Evolutionary conservation across 2,329 filamentous ascomycete species (phyloP), one percentile per base, ranked within the genome.

Genomic region (Plenodomus lindquistii): DNA sequence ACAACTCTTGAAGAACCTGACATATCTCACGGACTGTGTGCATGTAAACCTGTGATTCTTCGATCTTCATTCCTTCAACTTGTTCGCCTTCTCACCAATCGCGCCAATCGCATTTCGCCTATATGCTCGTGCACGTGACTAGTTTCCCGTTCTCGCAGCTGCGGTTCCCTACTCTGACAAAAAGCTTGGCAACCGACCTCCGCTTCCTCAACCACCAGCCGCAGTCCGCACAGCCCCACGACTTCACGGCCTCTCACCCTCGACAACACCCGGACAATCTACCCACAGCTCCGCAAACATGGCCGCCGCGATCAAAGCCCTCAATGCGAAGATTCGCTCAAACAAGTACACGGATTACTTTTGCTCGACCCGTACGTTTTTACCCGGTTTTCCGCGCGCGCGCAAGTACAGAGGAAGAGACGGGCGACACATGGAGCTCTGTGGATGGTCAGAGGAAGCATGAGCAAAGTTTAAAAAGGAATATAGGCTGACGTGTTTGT

Each of bases 291-390:
- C 45, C 40, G 45, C 50, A 59, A 61, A 53, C 39, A 83, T 83
- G 76, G 77, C 77, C 52, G 78, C 78, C 60, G 77, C 77, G 63
- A 73, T 80, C 66, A 79, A 79, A 73, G 78, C 77, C 34, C 69
- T 80, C 71, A 80, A 80, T 71, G 77, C 78, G 63, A 73, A 73
- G 63, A 80, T 80, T 62, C 75, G 78, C 63, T 71, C 76, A 22
- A 79, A 79, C 65, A 75, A 77, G 60, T 73, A 75, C 51, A 60
- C 68, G 16, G 77, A 80, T 59, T 80, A 80, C 72, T 73, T 80
- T 62, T 80, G 77, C 73, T 79, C 77, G 54, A 80, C 78, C 57
- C 78, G 77, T 80, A 74, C 62, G 77, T 77, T 48, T 40, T 43
- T 36, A 7, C 27, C 40, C 50, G 44, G 52, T 45, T 46, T 44